Conservation (phyloP, 306 rosid species). For the Styphnolobium japonicum region DNA sequence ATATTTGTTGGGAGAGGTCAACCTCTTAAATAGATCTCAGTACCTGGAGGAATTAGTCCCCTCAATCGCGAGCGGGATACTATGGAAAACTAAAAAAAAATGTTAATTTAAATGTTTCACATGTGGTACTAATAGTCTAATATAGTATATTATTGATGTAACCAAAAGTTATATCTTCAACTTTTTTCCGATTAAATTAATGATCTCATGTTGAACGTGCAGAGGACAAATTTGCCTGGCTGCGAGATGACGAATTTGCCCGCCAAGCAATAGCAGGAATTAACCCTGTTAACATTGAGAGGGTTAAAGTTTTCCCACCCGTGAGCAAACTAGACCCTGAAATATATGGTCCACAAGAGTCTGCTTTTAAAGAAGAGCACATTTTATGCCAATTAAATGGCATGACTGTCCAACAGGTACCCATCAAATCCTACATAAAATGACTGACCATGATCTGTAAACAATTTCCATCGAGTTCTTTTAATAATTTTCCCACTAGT, state of each 20-base stretch:
- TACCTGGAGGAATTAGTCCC: too few species aligned
- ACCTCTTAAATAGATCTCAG: too few species aligned
- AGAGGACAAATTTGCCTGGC: conserved; percentile 95
- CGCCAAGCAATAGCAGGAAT: conserved; percentile 92
- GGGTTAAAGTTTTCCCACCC: conserved; percentile 76
- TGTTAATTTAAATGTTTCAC: conserved; percentile 26
- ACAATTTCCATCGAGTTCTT: neutral
- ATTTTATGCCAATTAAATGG: conserved; percentile 72
- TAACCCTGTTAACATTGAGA: conserved; percentile 81
- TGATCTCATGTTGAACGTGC: conserved; percentile 15
- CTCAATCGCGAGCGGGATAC: too few species aligned
- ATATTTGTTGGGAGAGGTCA: too few species aligned
- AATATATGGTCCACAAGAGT: conserved; percentile 65
- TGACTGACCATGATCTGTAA: neutral
- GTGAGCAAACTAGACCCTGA: conserved; percentile 80
- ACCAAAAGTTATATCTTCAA: neutral
- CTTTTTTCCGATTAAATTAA: neutral
- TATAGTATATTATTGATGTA: neutral
- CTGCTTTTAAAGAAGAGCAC: conserved; percentile 87
- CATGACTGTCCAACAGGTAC: conserved; percentile 91
- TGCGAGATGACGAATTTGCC: conserved; percentile 93
- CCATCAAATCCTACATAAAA: neutral
- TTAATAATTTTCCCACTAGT: neutral
- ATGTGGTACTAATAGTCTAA: conserved; percentile 17
- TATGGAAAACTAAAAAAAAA: too few species aligned